Percentiles rank a stretch among this genome's conserved stretches.
These are phyloP conservation scores for Geranium rotundifolium DNA, from an alignment of 345 rosid species.

Conservation along the genomic window DNA sequence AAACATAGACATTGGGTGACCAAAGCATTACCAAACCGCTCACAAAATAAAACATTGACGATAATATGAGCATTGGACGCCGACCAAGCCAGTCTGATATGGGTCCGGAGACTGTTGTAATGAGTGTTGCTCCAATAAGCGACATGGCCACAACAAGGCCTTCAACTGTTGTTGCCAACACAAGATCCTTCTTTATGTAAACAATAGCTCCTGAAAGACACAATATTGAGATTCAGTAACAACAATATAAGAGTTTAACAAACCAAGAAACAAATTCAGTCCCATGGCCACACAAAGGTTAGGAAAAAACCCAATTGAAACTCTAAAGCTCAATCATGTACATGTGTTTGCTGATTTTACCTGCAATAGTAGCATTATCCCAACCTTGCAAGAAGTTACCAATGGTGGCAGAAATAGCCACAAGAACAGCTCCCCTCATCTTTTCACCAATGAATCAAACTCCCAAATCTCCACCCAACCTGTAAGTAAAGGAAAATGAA, in stretches of 20 bases:
- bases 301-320: conserved; percentile 3
- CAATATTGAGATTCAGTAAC: neutral
- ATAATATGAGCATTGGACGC: conserved; percentile 80
- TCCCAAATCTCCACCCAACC: neutral
- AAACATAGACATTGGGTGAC: conserved; percentile 86
- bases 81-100: conserved; percentile 92
- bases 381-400: conserved; percentile 99
- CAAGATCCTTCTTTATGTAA: conserved; percentile 67
- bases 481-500: neutral
- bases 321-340: conserved; percentile 3
- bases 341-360: conserved; percentile 17
- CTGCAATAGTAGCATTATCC: conserved; percentile 99
- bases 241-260: no score
- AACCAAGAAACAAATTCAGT: no score
- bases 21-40: conserved; percentile 84
- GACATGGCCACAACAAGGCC: conserved; percentile 96
- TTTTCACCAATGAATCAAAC: conserved; percentile 14
- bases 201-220: conserved; percentile 60
- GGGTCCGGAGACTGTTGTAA: conserved; percentile 91
- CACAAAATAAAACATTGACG: conserved; percentile 67
- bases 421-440: conserved; percentile 77
- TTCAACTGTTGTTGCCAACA: conserved; percentile 53
- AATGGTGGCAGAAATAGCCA: conserved; percentile 81
- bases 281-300: no score
- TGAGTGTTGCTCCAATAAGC: conserved; percentile 75